Base-by-base conservation (phyloP, 371 early-diverging fungal genomes). In the Rhizopus sp. region DNA sequence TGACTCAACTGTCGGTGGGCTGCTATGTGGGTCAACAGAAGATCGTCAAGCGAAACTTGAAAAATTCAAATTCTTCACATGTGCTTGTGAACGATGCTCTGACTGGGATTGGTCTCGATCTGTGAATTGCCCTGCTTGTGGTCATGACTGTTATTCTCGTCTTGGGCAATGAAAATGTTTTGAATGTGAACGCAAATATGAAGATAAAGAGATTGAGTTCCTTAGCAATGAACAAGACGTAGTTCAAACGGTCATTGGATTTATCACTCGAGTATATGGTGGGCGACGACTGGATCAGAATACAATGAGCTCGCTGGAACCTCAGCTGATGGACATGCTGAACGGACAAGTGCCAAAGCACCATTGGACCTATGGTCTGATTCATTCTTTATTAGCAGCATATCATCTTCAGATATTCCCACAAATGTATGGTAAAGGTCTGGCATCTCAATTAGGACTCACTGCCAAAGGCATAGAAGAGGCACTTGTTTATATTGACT, bases 11-110 rank as follows among this genome's bases (percentile, higher is more conserved):
- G 47, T 74, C 0, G 79, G 79, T 16, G 79, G 79, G 8, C 50
- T 79, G 17, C 51, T 79, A 6, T 75, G 74, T 47, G 79, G 79
- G 1, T 66, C 72, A 4, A 66, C 64, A 3, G 35, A 50, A 6
- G 45, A 60, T 40, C 74, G 79, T 10, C 70, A 57, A 13, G 63
- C 56, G 1, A 75, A 75, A 32, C 50, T 75, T 1, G 53, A 62
- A 41, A 61, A 70, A 32, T 79, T 67, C 64, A 79, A 79, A 35
- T 79, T 79, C 57, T 79, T 79, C 32, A 52, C 64, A 2, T 79
- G 79, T 46, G 50, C 60, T 7, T 79, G 79, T 39, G 65, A 63
- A 8, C 70, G 79, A 13, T 79, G 79, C 51, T n/a, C 46, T 1
- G 69, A 69, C 34, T 66, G 57, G 60, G 72, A 77, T 51, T 72